Base-by-base conservation (phyloP, 305 asterid species). In the Fraxinus xanthoxyloides region DNA sequence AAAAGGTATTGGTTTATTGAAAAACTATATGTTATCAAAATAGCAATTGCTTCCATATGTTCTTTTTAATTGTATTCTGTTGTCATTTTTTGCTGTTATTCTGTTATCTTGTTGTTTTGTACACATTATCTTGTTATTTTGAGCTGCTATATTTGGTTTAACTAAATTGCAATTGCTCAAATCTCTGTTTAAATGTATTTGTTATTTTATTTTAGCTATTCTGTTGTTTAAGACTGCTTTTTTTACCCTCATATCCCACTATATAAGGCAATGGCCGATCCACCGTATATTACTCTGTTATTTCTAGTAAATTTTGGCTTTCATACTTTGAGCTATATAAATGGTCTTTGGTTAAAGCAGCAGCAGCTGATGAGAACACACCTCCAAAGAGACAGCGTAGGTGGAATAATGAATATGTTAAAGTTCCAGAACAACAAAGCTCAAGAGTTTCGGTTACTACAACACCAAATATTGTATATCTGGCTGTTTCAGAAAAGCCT, bases 321-420 rank as follows among this genome's bases (percentile, higher is more conserved):
- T 30, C 75, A 30, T 69, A 69, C 36, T 24, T 24, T 30, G 40
- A 28, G 21, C 19, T 30, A 13, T 28, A 30, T 67, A 67, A 67
- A 26, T 30, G 38, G 38, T 26, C 75, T 69, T 30, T 69, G 75
- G 75, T 69, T 30, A 69, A 28, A 69, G 46, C 46, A 69, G 38
- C 23, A 1, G 38, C 23, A 30, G 38, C 75, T 28, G 75, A 69
- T 10, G 75, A 69, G 36, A 69, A 30, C 1, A 40, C 21, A 0
- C 75, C 75, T 43, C 56, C 59, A 38, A 95, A 95, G 88, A 93
- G 89, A 88, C 90, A 85, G 65, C 93, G 98, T 43, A 85, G 91
- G 83, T 91, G 93, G 94, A 92, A 90, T 79, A 56, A 89, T 65
- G 98, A 86, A 79, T 83, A 91, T 73, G 72, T 85, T 9, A 90